Percentiles rank a stretch among this genome's conserved stretches.
phyloP scores from a whole-genome alignment of 176 grass and related monocot species.

The Aegilops sharonensis region DNA sequence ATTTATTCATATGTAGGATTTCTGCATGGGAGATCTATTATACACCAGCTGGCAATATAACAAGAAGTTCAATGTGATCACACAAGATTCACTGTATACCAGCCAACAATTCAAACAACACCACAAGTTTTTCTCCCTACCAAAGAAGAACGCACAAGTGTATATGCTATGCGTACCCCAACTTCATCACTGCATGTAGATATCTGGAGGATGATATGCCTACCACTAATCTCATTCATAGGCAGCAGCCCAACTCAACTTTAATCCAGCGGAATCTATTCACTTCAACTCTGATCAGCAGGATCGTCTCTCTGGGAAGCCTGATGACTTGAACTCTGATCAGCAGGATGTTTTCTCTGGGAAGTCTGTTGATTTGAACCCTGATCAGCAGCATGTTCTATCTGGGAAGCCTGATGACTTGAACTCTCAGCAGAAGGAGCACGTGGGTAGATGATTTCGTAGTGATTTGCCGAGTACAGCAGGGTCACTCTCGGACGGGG shows the following conservation, averaged over 20 bases:
- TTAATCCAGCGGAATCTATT: not conserved
- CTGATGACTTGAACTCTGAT: too few relatives aligned
- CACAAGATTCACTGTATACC: not conserved
- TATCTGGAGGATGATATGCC: too few relatives aligned
- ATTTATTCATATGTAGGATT: not conserved
- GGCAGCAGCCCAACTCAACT: not conserved
- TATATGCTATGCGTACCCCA: not conserved
- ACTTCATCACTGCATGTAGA: not conserved
- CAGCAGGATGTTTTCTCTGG: not conserved
- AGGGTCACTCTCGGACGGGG: conserved; percentile 25
- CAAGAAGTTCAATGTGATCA: not conserved
- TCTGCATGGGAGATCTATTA: not conserved
- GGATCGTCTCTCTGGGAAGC: not conserved
- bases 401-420: too few relatives aligned
- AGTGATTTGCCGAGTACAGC: conserved; percentile 15
- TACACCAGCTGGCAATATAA: too few relatives aligned
- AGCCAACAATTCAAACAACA: not conserved
- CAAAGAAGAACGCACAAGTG: conserved; percentile 6
- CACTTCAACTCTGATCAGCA: not conserved
- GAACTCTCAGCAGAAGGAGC: not conserved
- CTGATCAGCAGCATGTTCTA: not conserved
- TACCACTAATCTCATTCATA: not conserved
- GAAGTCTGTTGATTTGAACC: not conserved
- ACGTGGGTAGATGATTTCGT: conserved; percentile 30
- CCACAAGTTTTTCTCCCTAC: not conserved